Evolutionary conservation across 1,284 basidiomycete species (phyloP).

Genomic region (Puccinia hordei): DNA sequence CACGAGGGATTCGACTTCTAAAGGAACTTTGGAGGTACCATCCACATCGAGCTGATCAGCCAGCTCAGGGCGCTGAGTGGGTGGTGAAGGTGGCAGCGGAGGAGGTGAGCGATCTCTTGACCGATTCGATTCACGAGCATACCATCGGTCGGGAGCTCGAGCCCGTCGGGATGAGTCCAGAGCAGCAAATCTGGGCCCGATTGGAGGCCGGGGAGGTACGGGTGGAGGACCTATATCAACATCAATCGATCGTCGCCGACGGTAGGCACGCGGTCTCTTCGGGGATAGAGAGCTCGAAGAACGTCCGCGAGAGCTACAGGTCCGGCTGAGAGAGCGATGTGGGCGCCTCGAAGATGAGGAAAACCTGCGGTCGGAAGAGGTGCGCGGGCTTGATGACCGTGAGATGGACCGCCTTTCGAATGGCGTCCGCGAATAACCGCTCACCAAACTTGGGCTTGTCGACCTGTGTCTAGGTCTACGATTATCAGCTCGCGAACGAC

Average conservation of each 20-base stretch:
- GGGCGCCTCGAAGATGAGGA: constrained; percentile 42
- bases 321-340: constrained; percentile 37
- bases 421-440: constrained; percentile 26
- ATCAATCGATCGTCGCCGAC: constrained; percentile 21
- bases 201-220: constrained; percentile 40
- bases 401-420: constrained; percentile 21
- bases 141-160: constrained; percentile 18
- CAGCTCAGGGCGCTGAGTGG: neutral
- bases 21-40: neutral
- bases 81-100: constrained; percentile 16
- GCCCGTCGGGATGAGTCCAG: neutral
- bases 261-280: constrained; percentile 18
- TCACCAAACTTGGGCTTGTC: constrained; percentile 10
- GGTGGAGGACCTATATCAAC: constrained; percentile 25
- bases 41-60: neutral
- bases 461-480: constrained; percentile 23
- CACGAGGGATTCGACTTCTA: neutral
- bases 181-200: constrained; percentile 39
- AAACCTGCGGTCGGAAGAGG: constrained; percentile 29
- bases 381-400: constrained; percentile 5
- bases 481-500: constrained; percentile 29
- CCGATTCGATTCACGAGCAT: constrained; percentile 4
- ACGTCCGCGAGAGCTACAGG: constrained; percentile 41
- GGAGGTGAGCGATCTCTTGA: constrained; percentile 1
- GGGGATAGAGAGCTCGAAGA: constrained; percentile 27